Evolutionary conservation across 179 eudicot species (phyloP).

Genomic region (Beta corolliflora): DNA sequence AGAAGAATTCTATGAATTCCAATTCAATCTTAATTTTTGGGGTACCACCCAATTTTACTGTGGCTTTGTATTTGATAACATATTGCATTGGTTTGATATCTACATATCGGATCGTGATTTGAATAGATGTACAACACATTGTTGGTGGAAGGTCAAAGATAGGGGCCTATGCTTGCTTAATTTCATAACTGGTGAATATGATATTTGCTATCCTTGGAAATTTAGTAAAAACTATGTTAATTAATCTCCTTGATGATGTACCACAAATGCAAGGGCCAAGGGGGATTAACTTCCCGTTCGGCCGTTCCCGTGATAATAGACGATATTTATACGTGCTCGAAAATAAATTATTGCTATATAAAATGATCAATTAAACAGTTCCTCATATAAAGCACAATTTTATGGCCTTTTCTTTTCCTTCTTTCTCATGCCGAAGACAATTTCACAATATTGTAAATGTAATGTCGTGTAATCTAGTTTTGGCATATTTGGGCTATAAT

Average conservation of each 20-base stretch:
- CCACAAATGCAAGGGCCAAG: no score
- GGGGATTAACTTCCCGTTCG: neutral
- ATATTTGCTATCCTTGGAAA: neutral
- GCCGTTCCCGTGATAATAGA: no score
- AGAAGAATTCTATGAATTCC: neutral
- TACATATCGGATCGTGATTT: neutral
- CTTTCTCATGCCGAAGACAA: no score
- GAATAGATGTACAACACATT: neutral
- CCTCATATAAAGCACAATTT: no score
- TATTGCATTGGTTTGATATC: constrained; percentile 9
- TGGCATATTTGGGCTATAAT: no score
- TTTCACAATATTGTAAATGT: no score
- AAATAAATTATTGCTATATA: no score
- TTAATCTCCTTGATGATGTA: neutral
- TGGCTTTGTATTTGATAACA: constrained; percentile 7
- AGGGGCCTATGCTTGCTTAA: constrained; percentile 22
- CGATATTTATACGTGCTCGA: no score
- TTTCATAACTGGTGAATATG: neutral
- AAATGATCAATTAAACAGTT: no score
- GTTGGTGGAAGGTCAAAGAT: constrained; percentile 26
- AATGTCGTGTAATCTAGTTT: no score
- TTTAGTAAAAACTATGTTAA: neutral
- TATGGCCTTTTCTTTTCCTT: no score
- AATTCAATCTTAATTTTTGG: neutral
- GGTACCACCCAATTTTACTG: neutral